Percentiles rank a stretch among this genome's conserved stretches.
Conservation (phyloP, 2,329 filamentous ascomycete genomes). For the Fusarium falciforme region DNA sequence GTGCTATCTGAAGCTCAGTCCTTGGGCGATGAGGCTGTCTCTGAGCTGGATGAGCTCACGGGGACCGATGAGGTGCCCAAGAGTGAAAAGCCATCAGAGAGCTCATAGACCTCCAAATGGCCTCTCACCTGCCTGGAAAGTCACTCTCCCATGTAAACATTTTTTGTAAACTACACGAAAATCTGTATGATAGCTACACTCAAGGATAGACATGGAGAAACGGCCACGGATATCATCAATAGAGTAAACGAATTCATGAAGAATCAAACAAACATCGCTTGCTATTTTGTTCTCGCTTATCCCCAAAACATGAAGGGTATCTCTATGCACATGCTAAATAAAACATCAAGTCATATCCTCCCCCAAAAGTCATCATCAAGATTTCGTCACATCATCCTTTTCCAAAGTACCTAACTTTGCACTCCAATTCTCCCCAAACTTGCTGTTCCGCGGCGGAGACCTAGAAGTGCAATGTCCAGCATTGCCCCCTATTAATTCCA, state of each 20-base stretch:
- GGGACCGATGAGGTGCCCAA: background rate
- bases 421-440: slow-evolving; percentile 27
- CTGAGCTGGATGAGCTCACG: slow-evolving; percentile 6
- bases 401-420: slow-evolving; percentile 16
- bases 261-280: slow-evolving; percentile 43
- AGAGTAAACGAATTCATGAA: slow-evolving; percentile 18
- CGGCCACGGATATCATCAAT: background rate
- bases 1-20: slow-evolving; percentile 11
- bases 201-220: background rate
- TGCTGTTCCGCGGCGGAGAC: slow-evolving; percentile 15
- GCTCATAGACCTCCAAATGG: background rate
- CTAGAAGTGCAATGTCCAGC: slow-evolving; percentile 42
- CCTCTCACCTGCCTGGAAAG: background rate
- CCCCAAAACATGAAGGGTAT: slow-evolving; percentile 46
- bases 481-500: slow-evolving; percentile 39
- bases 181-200: slow-evolving; percentile 5
- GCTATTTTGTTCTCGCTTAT: slow-evolving; percentile 43
- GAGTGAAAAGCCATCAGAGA: background rate
- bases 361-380: slow-evolving; percentile 39
- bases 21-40: slow-evolving; percentile 6
- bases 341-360: slow-evolving; percentile 39
- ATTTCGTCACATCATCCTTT: slow-evolving; percentile 36
- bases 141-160: background rate
- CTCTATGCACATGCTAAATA: slow-evolving; percentile 46
- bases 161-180: background rate